phyloP scores from a whole-genome alignment of 1,139 yeast genomes.

The Kurtzmaniella quercitrusa region DNA sequence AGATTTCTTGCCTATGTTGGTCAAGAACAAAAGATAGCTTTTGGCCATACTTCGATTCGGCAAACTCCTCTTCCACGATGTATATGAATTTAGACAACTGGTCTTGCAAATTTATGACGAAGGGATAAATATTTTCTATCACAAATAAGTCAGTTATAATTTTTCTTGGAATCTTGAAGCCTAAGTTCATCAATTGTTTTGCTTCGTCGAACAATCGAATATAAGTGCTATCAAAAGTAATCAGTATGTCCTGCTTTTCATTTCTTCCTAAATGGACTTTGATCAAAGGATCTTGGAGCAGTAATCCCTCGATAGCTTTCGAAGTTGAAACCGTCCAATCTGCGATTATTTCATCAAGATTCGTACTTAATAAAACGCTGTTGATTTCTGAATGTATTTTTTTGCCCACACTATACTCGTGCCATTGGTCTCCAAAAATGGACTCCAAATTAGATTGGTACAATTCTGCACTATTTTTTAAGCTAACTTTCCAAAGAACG shows the following conservation, averaged over 20 bases:
- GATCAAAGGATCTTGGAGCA: conserved; percentile 36
- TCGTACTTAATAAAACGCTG: conserved; percentile 41
- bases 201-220: conserved; percentile 51
- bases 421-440: conserved; percentile 73
- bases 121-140: conserved; percentile 51
- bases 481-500: conserved; percentile 20
- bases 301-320: conserved; percentile 10
- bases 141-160: conserved; percentile 35
- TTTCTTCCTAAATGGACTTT: conserved; percentile 16
- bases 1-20: conserved; percentile 32
- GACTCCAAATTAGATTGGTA: conserved; percentile 17
- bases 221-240: conserved; percentile 52
- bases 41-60: conserved; percentile 22
- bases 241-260: conserved; percentile 15
- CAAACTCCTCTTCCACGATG: conserved; percentile 17
- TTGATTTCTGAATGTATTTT: conserved; percentile 51
- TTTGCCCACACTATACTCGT: conserved; percentile 67
- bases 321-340: conserved; percentile 40
- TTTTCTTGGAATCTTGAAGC: conserved; percentile 53
- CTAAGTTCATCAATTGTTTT: conserved; percentile 47
- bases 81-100: conserved; percentile 27
- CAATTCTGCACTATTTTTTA: conserved; percentile 19
- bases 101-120: conserved; percentile 54
- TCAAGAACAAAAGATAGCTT: conserved; percentile 42
- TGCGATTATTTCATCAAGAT: conserved; percentile 38